These are phyloP conservation scores for Avena insularis DNA, from an alignment of 176 grass and related monocot species.

Conservation along the genomic window DNA sequence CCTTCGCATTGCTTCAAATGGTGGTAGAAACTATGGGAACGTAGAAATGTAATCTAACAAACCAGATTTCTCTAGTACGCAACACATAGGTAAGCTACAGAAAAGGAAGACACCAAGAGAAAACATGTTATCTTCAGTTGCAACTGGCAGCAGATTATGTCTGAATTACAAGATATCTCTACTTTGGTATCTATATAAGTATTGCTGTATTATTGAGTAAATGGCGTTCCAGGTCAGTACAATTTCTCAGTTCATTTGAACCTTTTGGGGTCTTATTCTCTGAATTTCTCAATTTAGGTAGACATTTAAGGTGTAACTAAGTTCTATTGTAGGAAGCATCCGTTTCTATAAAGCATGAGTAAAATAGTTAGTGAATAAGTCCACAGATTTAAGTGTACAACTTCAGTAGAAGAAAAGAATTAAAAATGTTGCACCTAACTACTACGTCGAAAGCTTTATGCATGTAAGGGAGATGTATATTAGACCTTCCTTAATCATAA, in stretches of 20 bases:
- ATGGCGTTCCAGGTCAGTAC: background rate
- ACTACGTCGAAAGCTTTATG: background rate
- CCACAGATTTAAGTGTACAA: background rate
- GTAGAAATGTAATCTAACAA: background rate
- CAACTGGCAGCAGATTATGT: background rate
- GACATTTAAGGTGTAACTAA: background rate
- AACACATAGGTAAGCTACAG: background rate
- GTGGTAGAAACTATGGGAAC: conserved; percentile 6
- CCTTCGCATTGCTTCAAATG: conserved; percentile 3
- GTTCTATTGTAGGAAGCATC: background rate
- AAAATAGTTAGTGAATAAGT: background rate
- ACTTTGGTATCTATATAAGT: background rate
- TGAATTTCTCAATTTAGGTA: background rate
- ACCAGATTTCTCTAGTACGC: background rate
- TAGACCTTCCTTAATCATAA: conserved; percentile 1
- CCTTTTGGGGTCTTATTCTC: background rate
- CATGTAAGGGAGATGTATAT: conserved; percentile 17
- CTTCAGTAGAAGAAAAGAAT: background rate
- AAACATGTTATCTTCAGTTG: conserved; percentile 3
- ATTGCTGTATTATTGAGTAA: background rate
- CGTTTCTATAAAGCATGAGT: background rate
- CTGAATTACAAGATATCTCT: background rate
- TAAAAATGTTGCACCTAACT: background rate
- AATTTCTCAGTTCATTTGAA: background rate
- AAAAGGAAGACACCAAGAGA: background rate